A percentile compares a stretch with the other conserved stretches of the same genome.
Evolutionary conservation across 2,329 filamentous ascomycete genomes (phyloP).

Genomic region (Penicillium sp.): DNA sequence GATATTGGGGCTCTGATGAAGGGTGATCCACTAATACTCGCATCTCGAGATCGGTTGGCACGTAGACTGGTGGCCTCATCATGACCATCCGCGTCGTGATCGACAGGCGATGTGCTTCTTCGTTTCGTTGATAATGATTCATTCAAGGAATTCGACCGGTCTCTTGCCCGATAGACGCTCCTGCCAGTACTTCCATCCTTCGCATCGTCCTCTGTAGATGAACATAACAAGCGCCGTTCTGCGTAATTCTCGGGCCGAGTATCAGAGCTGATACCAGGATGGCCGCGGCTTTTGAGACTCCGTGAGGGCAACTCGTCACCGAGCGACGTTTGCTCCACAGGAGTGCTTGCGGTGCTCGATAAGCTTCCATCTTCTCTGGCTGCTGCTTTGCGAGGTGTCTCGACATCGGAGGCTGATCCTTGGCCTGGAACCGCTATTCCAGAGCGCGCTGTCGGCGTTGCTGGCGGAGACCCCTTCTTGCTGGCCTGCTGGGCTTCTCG

Average conservation of each 20-base stretch:
- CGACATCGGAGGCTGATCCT: constrained; percentile 7
- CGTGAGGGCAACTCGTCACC: constrained; percentile 18
- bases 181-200: constrained; percentile 13
- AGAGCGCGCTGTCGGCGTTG: constrained; percentile 11
- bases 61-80: constrained; percentile 27
- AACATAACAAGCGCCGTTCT: constrained; percentile 24
- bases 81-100: constrained; percentile 27
- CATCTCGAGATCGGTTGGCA: constrained; percentile 32
- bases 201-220: constrained; percentile 19
- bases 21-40: constrained; percentile 52
- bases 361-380: constrained; percentile 20
- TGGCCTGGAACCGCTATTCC: constrained; percentile 32
- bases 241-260: constrained; percentile 7
- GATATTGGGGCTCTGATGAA: constrained; percentile 48
- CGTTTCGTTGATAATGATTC: constrained; percentile 32
- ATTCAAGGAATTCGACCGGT: constrained; percentile 34
- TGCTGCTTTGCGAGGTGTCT: constrained; percentile 14
- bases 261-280: constrained; percentile 11
- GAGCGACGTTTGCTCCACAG: constrained; percentile 12
- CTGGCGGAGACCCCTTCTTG: constrained; percentile 10
- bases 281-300: constrained; percentile 15
- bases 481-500: constrained; percentile 14
- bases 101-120: constrained; percentile 31
- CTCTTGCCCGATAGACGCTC: constrained; percentile 32
- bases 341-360: constrained; percentile 22